A percentile compares a stretch with the other conserved stretches of the same genome.
phyloP scores from a whole-genome alignment of 2,329 filamentous ascomycete genomes.

The Pyricularia sp. region DNA sequence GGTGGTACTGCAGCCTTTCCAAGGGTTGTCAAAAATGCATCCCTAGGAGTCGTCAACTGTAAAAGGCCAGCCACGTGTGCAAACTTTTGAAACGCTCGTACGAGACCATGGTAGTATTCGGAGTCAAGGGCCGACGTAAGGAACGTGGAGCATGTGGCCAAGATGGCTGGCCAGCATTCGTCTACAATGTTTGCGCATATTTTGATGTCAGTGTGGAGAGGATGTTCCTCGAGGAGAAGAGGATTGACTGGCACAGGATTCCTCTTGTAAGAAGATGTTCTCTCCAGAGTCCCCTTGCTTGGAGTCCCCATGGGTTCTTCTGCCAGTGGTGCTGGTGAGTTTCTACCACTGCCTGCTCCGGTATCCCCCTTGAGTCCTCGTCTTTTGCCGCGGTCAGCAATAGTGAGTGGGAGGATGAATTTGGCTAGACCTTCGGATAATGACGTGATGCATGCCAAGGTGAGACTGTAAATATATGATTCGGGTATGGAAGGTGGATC shows the following conservation, averaged over 20 bases:
- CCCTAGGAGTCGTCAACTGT: conserved; percentile 73
- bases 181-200: conserved; percentile 77
- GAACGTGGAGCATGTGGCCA: conserved; percentile 93
- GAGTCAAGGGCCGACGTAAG: conserved; percentile 85
- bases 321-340: conserved; percentile 30
- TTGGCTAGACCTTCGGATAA: conserved; percentile 89
- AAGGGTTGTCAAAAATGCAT: conserved; percentile 89
- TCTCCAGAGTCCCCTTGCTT: conserved; percentile 34
- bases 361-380: conserved; percentile 33
- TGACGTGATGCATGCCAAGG: conserved; percentile 79
- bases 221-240: conserved; percentile 62
- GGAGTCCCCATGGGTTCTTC: conserved; percentile 23
- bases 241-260: conserved; percentile 80
- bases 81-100: conserved; percentile 89
- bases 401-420: conserved; percentile 84
- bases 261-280: conserved; percentile 60
- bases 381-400: conserved; percentile 56
- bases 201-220: conserved; percentile 60
- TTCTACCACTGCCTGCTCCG: conserved; percentile 30
- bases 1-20: conserved; percentile 89
- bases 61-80: conserved; percentile 89
- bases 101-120: conserved; percentile 86
- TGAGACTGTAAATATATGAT: conserved; percentile 86
- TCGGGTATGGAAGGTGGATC: conserved; percentile 78
- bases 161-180: conserved; percentile 88